A percentile compares a stretch with the other conserved stretches of the same genome.
phyloP scores from a whole-genome alignment of 352 stramenopile species.

The Elongisporangium prolatum region DNA sequence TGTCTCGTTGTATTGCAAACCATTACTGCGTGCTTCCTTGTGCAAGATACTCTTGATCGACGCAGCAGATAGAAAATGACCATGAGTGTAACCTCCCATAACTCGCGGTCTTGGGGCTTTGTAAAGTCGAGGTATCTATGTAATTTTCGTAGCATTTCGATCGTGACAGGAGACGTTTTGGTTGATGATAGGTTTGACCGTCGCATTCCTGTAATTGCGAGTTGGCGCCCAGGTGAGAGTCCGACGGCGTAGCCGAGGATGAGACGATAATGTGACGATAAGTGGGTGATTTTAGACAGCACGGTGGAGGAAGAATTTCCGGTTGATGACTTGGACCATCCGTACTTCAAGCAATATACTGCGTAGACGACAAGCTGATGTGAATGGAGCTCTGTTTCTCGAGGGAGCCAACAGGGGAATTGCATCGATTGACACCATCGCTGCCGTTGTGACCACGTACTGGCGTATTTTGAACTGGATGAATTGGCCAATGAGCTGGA shows the following conservation, averaged over 20 bases:
- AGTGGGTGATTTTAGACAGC: conserved; percentile 19
- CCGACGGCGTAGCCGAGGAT: conserved; percentile 12
- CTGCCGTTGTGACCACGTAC: conserved; percentile 7
- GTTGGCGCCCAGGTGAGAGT: conserved; percentile 11
- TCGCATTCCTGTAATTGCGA: conserved; percentile 27
- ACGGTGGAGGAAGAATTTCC: conserved; percentile 18
- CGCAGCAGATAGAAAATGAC: conserved; percentile 17
- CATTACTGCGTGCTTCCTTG: neutral
- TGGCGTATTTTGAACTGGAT: conserved; percentile 3
- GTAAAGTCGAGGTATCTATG: conserved; percentile 9
- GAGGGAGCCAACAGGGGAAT: conserved; percentile 8
- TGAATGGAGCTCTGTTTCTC: neutral
- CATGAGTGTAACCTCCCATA: conserved; percentile 23
- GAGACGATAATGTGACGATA: conserved; percentile 13
- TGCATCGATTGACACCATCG: conserved; percentile 6
- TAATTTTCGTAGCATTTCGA: conserved; percentile 7
- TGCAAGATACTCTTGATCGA: conserved; percentile 15
- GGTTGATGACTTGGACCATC: conserved; percentile 1
- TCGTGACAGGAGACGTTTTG: conserved; percentile 10
- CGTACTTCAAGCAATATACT: conserved; percentile 4
- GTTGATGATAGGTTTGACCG: conserved; percentile 5
- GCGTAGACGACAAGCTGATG: conserved; percentile 2
- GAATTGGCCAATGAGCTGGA: conserved; percentile 12
- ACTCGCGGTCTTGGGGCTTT: conserved; percentile 12
- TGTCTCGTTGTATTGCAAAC: too few species aligned